Base-by-base conservation (phyloP, 2,329 filamentous ascomycete species). In the Rugonectria rugulosa region DNA sequence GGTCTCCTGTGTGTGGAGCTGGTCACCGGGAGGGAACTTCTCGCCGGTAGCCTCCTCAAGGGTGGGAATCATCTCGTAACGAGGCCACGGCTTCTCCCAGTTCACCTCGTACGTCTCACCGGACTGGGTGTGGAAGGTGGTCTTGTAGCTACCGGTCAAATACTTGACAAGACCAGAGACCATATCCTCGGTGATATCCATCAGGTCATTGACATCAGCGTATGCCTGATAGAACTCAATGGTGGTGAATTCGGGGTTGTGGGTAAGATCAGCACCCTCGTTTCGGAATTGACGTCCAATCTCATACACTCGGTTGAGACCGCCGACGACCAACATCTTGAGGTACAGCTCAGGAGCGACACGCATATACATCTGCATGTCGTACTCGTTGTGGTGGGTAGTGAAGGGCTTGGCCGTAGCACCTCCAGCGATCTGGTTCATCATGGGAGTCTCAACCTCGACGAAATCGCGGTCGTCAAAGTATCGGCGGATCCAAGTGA, bases 211-310 rank as follows among this genome's bases (percentile, higher is more conserved):
- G 65, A 97, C 86, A 75, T 97, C 92, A 52, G 89, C 90, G 65
- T 92, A 98, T 4, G 95, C 94, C 85, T 90, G 88, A 78, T 99
- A 99, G 79, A 98, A 98, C 76, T 99, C 95, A 74, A 92, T 91
- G 21, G 92, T 96, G 37, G 95, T 99, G 80, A 99, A 99, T 74
- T 99, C 95, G 51, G 74, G 95, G 81, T 98, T 99, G 82, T 99
- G 95, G 7, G 95, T 99, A 42, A 77, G 68, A 66, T 78, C 76
- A 56, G 76, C 73, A 65, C 89, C 88, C 76, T 97, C 93, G 71
- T 99, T 99, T 68, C 95, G 83, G 85, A 99, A 99, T 73, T 96
- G 92, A 64, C 92, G 89, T 62, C 95, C 95, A 60, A 99, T 87
- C 74, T 99, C 95, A 77, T 97, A 99, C 12, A 99, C 95, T 68